Evolutionary conservation across 2,329 filamentous ascomycete genomes (phyloP).

Genomic region (Dendryphion nanum): DNA sequence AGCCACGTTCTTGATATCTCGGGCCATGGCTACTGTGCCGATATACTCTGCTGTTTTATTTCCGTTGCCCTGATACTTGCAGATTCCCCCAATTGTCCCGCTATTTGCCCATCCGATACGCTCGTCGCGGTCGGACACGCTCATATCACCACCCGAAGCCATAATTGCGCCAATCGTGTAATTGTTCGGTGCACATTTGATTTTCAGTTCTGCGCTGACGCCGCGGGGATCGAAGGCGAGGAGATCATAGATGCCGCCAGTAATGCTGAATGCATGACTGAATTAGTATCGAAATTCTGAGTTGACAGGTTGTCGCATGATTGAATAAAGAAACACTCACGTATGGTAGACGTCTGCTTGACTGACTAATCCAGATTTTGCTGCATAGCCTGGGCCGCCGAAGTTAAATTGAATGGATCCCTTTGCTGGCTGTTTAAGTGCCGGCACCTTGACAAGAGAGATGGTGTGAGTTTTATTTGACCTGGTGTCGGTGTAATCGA

Average conservation of each 20-base stretch:
- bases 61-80: too few species aligned
- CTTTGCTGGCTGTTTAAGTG: background rate
- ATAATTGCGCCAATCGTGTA: too few species aligned
- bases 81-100: too few species aligned
- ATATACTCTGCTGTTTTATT: conserved; percentile 37
- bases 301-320: background rate
- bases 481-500: conserved; percentile 30
- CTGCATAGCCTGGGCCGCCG: background rate
- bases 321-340: background rate
- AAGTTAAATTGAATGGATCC: background rate
- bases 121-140: too few species aligned
- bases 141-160: too few species aligned
- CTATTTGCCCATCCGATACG: too few species aligned
- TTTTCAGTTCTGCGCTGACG: background rate
- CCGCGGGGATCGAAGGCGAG: conserved; percentile 5
- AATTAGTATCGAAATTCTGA: background rate
- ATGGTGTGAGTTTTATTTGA: conserved; percentile 8
- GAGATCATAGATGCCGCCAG: conserved; percentile 15
- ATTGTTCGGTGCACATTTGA: background rate
- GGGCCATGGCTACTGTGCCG: conserved; percentile 45
- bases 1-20: conserved; percentile 47
- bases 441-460: background rate
- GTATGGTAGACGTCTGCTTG: too few species aligned
- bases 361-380: too few species aligned
- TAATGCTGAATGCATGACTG: conserved; percentile 8